phyloP scores from a whole-genome alignment of 306 rosid genomes.

The Sesbania bispinosa region DNA sequence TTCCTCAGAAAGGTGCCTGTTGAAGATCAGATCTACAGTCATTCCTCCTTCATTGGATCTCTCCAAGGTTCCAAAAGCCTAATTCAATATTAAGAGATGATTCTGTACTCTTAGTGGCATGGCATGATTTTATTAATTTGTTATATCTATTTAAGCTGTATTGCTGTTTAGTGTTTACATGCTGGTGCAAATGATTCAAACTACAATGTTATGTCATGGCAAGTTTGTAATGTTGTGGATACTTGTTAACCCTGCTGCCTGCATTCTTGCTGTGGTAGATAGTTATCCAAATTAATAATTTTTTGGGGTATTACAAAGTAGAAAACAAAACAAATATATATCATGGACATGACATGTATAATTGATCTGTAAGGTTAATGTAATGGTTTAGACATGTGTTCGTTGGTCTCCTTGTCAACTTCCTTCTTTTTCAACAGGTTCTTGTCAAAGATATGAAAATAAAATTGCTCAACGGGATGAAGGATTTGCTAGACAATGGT shows the following conservation, averaged over 20 bases:
- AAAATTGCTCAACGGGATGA: conserved; percentile 57
- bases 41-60: conserved; percentile 69
- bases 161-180: not conserved
- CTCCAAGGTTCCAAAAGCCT: conserved; percentile 54
- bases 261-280: not conserved
- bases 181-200: conserved; percentile 7
- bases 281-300: not conserved
- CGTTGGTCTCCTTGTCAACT: not conserved
- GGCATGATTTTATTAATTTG: not conserved
- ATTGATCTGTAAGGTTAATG: not conserved
- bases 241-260: conserved; percentile 13
- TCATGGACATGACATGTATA: not conserved
- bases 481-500: conserved; percentile 54
- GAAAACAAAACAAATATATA: not conserved
- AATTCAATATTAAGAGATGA: conserved; percentile 1
- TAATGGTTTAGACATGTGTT: conserved; percentile 18
- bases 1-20: conserved; percentile 74
- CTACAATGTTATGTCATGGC: not conserved
- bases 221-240: not conserved
- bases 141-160: not conserved
- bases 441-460: conserved; percentile 69
- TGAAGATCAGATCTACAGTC: conserved; percentile 58
- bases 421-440: conserved; percentile 35
- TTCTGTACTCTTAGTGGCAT: conserved; percentile 3
- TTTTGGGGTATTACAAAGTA: not conserved